These are phyloP conservation scores for Chenopodium berlandieri DNA, from an alignment of 148 eudicot genomes.

Conservation along the genomic window DNA sequence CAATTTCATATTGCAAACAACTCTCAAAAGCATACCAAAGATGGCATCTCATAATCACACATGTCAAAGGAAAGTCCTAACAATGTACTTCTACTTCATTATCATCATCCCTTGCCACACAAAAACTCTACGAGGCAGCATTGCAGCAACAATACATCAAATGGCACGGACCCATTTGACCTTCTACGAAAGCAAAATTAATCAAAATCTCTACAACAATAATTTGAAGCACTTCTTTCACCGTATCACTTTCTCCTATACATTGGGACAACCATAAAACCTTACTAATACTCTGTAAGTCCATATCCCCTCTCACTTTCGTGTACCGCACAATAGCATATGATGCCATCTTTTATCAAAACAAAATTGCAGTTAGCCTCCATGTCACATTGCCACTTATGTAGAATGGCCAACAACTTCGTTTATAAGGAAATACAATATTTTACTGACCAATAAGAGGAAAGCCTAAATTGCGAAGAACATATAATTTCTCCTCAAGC, in stretches of 20 bases:
- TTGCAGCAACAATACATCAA: neutral
- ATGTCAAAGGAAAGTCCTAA: conserved; percentile 3
- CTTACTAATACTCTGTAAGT: neutral
- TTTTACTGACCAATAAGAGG: neutral
- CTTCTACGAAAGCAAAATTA: neutral
- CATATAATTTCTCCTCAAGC: neutral
- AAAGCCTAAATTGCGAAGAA: neutral
- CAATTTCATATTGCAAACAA: neutral
- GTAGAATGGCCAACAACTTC: neutral
- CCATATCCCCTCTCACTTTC: neutral
- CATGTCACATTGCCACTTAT: neutral
- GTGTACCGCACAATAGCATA: neutral
- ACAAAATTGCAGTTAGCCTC: neutral
- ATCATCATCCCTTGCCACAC: neutral
- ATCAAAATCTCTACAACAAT: neutral
- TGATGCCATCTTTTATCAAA: neutral
- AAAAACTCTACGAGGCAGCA: neutral
- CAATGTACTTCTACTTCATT: neutral
- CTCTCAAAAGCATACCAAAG: neutral
- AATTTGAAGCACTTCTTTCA: neutral
- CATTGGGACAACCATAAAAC: neutral
- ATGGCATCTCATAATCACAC: neutral
- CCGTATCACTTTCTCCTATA: neutral
- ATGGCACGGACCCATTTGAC: neutral
- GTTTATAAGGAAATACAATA: too few relatives aligned